Evolutionary conservation across 2,329 filamentous ascomycete species (phyloP).

Genomic region (Elsinoe arachidis): DNA sequence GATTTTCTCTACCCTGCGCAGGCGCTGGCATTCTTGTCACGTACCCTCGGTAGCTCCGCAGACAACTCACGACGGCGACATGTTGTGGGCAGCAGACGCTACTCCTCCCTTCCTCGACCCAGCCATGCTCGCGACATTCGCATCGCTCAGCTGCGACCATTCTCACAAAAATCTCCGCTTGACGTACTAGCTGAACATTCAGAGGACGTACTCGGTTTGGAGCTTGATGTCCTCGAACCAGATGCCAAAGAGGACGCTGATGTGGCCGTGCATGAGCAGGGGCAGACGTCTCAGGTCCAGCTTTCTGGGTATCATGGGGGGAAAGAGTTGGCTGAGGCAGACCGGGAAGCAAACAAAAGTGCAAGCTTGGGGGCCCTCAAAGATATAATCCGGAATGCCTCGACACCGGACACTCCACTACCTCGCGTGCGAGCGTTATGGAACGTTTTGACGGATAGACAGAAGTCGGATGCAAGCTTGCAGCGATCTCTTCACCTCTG

Average conservation of each 20-base stretch:
- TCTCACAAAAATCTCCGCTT: constrained; percentile 1
- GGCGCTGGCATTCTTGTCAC: constrained; percentile 28
- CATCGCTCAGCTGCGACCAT: constrained; percentile 1
- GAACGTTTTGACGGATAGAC: background rate
- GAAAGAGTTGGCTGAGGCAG: background rate
- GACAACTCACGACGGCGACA: background rate
- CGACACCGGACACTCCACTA: background rate
- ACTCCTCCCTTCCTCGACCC: background rate
- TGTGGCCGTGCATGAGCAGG: background rate
- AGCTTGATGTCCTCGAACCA: no score
- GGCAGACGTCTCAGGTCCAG: no score
- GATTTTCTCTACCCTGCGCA: constrained; percentile 42
- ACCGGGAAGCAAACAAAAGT: background rate
- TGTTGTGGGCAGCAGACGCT: constrained; percentile 1
- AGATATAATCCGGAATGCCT: background rate
- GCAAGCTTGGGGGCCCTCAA: background rate
- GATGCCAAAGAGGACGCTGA: background rate
- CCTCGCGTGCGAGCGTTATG: constrained; percentile 2
- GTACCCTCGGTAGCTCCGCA: background rate
- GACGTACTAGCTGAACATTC: background rate
- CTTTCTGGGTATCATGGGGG: no score
- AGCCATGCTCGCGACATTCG: background rate
- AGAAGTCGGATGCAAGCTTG: background rate
- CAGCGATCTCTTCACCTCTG: background rate
- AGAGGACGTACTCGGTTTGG: background rate